Evolutionary conservation across 441 rosid species (phyloP), one percentile per base, ranked within the genome.

Genomic region (Breynia disticha): DNA sequence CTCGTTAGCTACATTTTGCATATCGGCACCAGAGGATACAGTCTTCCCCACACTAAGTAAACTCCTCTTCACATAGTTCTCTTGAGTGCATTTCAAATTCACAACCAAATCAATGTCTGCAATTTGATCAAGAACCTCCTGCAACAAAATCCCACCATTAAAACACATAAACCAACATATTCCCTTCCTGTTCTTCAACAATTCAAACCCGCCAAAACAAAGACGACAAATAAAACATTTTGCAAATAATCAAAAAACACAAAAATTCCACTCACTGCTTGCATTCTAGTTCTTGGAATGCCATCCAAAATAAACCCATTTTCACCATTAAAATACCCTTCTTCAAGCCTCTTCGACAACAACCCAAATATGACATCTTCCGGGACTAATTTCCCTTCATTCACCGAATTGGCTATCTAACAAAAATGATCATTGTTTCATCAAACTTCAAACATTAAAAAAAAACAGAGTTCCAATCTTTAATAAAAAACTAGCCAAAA

Each of bases 241-340:
- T 28, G 35, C 5, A 16, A 4, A 50, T 16, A 44, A 60, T 37
- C 1, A 52, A 45, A 46, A 24, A 19, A 10, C 20, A 49, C 14
- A 43, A 49, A n/a, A 10, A 42, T 15, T 19, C 54, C 39, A 76
- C 95, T 73, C 56, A 87, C 98, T 8, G 89, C 95, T 68, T 87
- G 96, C 24, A 57, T 48, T 54, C 82, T 77, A 22, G 95, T 82
- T 39, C 94, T 77, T 35, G 96, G 96, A 67, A 87, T 73, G 3
- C 98, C 98, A 57, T 87, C 96, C 39, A 90, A 78, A 60, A 90
- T 85, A 75, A 90, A 87, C 48, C 96, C 98, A 19, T 64, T 79
- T 76, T 90, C 96, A 9, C 96, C 98, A 42, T 63, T 79, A 17
- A 18, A 53, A 62, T 79, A 79, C 37, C 88, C 90, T 63, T 90